Base-by-base conservation (phyloP, 257 asterid species). In the Petunia secreta region DNA sequence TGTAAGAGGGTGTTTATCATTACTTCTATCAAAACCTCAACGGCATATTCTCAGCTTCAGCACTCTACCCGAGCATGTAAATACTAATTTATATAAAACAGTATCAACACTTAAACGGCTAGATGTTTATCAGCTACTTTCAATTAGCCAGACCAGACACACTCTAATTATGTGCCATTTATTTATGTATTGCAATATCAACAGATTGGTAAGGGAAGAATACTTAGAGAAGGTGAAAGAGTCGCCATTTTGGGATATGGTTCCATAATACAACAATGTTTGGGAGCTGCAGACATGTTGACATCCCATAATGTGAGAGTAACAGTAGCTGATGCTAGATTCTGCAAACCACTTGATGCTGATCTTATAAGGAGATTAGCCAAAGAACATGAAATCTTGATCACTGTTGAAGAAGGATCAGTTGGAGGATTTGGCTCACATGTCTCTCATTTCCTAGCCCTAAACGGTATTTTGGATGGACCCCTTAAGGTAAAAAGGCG, bases 381-480 rank as follows among this genome's bases (percentile, higher is more conserved):
- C 10, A 91, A 89, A 63, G 93, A 91, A 54, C 97, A 91, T 46
- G 89, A 92, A 83, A 83, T 92, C 62, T 67, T 92, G 40, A 87
- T 92, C 85, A 92, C 96, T 1, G 91, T 88, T 39, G 97, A 91
- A 84, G 97, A 91, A 87, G 97, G 97, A 67, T 88, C 97, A 3
- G 84, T 92, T 36, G 97, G 97, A 66, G 97, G 97, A 34, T 92
- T 92, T 69, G 93, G 96, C 80, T 92, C 97, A 54, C 97, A 92
- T 55, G 91, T 91, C 37, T 46, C 91, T 3, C 97, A 92, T 58
- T 92, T 84, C 88, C 83, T 92, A 55, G 86, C 87, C 89, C 83
- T 92, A 68, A 87, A 50, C 75, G 94, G 96, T 3, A 78, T 90
- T 53, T 68, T 92, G 87, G 97, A 92, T 79, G 97, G 96, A 82